A percentile compares a stretch with the other conserved stretches of the same genome.
Conservation (phyloP, 805 yeast species). For the Teunomyces stri region DNA sequence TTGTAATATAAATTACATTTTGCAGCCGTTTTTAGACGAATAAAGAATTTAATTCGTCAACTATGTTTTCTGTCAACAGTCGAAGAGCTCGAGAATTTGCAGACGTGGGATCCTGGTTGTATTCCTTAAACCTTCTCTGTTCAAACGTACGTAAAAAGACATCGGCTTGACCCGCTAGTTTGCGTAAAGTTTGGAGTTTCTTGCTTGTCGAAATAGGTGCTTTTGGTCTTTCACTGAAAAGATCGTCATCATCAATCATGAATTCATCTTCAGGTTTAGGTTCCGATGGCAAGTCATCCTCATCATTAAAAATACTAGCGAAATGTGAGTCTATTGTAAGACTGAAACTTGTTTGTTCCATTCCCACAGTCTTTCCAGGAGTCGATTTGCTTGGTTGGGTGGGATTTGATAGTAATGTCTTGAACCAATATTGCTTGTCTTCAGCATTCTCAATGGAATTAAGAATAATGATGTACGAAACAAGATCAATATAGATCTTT, state of each 20-base stretch:
- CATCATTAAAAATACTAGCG: slow-evolving; percentile 23
- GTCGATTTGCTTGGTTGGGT: not conserved
- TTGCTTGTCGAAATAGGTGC: not conserved
- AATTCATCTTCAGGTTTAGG: slow-evolving; percentile 6
- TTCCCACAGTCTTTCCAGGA: not conserved
- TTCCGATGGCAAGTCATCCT: not conserved
- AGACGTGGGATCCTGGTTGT: not conserved
- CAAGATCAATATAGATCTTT: slow-evolving; percentile 22
- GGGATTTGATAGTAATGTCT: slow-evolving; percentile 7
- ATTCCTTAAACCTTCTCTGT: not conserved
- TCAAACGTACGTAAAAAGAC: not conserved
- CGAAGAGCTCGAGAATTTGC: slow-evolving; percentile 1
- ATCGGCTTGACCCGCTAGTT: not conserved
- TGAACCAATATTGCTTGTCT: slow-evolving; percentile 24
- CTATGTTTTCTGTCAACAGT: slow-evolving; percentile 5
- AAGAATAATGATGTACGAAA: slow-evolving; percentile 18
- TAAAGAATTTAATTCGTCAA: slow-evolving; percentile 7
- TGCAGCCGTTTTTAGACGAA: not conserved
- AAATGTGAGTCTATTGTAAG: slow-evolving; percentile 24
- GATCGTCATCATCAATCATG: slow-evolving; percentile 10
- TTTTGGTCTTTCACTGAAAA: slow-evolving; percentile 7
- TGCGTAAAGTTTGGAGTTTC: slow-evolving; percentile 1
- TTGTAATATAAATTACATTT: not conserved
- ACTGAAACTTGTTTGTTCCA: slow-evolving; percentile 12
- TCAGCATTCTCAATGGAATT: slow-evolving; percentile 13